Base-by-base conservation (phyloP, 2,329 filamentous ascomycete species). In the Aspergillus calidoustus region DNA sequence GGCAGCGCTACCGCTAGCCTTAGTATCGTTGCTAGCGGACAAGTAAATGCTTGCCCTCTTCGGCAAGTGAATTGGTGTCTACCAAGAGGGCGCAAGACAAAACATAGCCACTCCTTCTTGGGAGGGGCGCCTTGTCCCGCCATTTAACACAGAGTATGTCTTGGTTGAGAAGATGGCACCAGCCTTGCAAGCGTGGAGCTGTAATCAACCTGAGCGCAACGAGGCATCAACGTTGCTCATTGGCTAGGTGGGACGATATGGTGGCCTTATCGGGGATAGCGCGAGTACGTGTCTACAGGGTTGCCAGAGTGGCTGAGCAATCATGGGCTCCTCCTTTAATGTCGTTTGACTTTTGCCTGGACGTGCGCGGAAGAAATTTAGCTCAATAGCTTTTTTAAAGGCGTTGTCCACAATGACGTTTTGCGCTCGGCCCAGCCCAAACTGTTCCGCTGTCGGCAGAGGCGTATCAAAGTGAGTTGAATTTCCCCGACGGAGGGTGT, bases 381-480 rank as follows among this genome's bases (percentile, higher is more conserved):
- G 54, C 1, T 3, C 11, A 41, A 41, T 13, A 15, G n/a, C 44
- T 11, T 19, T n/a, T n/a, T 47, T 6, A 19, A 22, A 47, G n/a
- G 34, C 34, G 34, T 41, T 41, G 34, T 41, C 34, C 13, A 23
- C 50, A 28, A 72, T 72, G 70, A 68, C 69, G 30, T 72, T 68
- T 30, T 68, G 67, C 31, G 64, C 68, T 56, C 66, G 61, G 34
- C 70, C 71, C 1, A 72, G 70, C 55, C 67, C 68, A 48, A 66
- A 64, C 28, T 72, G 71, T 49, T 64, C 44, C 69, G 66, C 30
- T 73, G 71, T 49, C 68, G 70, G 2, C 61, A 66, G 51, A 64
- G 71, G 54, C 68, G 71, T 30, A 71, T 73, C 58, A 73, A 71
- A 59, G 71, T 62, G 62, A 61, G 31, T 28, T 41, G 15, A 6